These are phyloP conservation scores for Saitozyma sp. DNA, from an alignment of 768 basidiomycete species.

Conservation along the genomic window DNA sequence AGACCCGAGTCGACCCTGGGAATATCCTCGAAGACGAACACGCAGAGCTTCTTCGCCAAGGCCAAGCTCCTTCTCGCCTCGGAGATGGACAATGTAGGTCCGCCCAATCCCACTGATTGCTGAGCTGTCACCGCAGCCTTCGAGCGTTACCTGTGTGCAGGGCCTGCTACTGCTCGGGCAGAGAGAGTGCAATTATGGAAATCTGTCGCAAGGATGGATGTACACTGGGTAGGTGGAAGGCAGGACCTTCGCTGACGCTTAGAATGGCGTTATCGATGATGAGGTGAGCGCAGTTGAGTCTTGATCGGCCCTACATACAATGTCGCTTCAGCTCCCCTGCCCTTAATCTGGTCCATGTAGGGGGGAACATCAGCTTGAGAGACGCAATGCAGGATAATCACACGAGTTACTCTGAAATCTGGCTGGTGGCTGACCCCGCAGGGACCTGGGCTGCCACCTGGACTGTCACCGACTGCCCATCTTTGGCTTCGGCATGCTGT, in stretches of 20 bases:
- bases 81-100: constrained; percentile 26
- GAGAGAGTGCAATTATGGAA: constrained; percentile 21
- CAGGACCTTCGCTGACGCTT: constrained; percentile 5
- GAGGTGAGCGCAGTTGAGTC: constrained; percentile 9
- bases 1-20: constrained; percentile 4
- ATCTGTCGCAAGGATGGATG: constrained; percentile 24
- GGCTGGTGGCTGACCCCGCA: background rate
- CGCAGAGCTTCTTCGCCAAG: constrained; percentile 6
- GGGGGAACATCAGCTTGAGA: too few species aligned
- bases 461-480: constrained; percentile 24
- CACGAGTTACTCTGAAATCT: too few species aligned
- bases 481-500: constrained; percentile 26
- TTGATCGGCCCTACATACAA: too few species aligned
- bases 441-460: constrained; percentile 27
- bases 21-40: too few species aligned
- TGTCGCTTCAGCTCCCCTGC: too few species aligned
- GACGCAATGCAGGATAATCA: too few species aligned
- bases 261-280: constrained; percentile 26
- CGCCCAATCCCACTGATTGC: too few species aligned
- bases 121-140: constrained; percentile 9
- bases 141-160: constrained; percentile 24
- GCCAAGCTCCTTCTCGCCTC: constrained; percentile 19
- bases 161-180: constrained; percentile 22
- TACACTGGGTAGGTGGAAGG: constrained; percentile 22
- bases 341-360: too few species aligned